These are phyloP conservation scores for Coprinopsis cinerea DNA, from an alignment of 768 basidiomycete genomes.

Conservation along the genomic window DNA sequence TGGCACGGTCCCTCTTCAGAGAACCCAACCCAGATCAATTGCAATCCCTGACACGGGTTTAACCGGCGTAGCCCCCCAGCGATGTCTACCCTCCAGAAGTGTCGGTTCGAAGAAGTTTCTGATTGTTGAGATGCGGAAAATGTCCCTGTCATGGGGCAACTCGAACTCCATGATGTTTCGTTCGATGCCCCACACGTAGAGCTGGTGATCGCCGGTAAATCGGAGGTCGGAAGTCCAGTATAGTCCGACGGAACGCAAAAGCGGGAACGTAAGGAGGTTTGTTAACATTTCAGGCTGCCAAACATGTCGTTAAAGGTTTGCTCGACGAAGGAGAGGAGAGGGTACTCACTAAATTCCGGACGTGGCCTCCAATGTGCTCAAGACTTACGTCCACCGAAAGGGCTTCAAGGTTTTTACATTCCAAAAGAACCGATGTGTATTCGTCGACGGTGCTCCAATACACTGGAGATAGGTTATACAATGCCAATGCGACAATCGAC, in stretches of 20 bases:
- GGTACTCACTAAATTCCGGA: not conserved
- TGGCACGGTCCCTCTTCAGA: not conserved
- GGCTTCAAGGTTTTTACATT: not conserved
- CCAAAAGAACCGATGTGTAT: not conserved
- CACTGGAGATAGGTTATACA: not conserved
- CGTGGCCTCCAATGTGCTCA: not conserved
- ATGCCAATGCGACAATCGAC: not conserved
- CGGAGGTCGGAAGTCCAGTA: not conserved
- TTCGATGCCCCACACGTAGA: constrained; percentile 2
- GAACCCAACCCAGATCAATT: not conserved
- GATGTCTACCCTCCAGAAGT: not conserved
- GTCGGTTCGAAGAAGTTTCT: not conserved
- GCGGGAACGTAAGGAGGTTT: not conserved
- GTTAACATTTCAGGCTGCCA: not conserved
- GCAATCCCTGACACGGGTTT: not conserved
- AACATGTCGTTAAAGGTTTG: not conserved
- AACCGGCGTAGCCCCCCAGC: not conserved
- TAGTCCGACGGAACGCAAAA: not conserved
- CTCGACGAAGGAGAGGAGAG: not conserved
- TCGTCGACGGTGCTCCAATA: not conserved
- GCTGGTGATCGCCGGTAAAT: not conserved
- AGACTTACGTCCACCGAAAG: not conserved
- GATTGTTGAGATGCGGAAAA: constrained; percentile 1
- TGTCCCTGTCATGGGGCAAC: not conserved
- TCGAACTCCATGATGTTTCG: constrained; percentile 4